Evolutionary conservation across 2,329 filamentous ascomycete genomes (phyloP), one percentile per base, ranked within the genome.

Genomic region (Amesomyces nigricolor): DNA sequence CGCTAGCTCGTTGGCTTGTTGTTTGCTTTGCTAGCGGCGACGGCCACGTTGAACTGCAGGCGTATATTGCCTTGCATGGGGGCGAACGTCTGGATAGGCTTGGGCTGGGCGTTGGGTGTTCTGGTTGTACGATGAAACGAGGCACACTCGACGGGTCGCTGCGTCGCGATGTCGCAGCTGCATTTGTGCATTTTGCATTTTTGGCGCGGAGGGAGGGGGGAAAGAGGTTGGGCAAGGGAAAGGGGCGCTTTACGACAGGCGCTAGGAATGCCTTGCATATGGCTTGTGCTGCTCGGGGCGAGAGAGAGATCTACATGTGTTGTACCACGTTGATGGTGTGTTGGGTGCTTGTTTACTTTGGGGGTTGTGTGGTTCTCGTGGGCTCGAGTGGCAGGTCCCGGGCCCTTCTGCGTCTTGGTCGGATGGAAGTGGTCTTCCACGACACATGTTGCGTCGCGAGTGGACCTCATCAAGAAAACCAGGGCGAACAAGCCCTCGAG

Each of bases 51-150:
- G 53, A 49, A 38, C 56, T 62, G 58, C 60, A 61, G 48, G 9
- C 48, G 54, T 61, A 61, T 58, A 61, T 61, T 62, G 53, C 49
- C 40, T 47, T 58, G 58, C 60, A 58, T 53, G 37, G 38, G 47
- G 30, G 29, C n/a, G 17, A 8, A 46, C 49, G 56, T 56, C 56
- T 58, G 47, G 49, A 58, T 58, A 55, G 56, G 52, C 49, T 53
- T 38, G 45, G 13, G 10, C 9, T 26, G 22, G 22, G 22, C 22
- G 22, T 26, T 26, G 4, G 4, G 52, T 26, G 26, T 22, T 55
- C 43, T 26, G 40, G 57, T 55, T 19, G 14, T 50, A 56, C 46
- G 50, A 40, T 46, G 48, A 50, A 55, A 55, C 42, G 56, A 40
- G 47, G 35, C 22, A 26, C 42, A 22, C 30, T 56, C 6, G 40